These are phyloP conservation scores for Talaromyces sp. DNA, from an alignment of 2,329 filamentous ascomycete genomes.

Conservation along the genomic window DNA sequence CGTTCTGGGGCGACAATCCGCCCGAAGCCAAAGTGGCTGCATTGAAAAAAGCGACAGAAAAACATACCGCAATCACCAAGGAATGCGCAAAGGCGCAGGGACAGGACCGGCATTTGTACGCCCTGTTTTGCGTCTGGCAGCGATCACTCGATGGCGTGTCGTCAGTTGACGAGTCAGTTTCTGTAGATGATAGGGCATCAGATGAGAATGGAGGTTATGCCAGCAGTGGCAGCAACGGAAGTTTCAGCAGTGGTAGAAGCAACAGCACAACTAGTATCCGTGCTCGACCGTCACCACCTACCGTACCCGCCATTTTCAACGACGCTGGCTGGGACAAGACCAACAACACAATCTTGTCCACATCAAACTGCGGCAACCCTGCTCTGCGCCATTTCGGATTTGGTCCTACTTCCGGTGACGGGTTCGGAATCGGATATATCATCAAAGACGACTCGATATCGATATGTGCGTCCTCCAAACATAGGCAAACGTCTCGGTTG, in stretches of 20 bases:
- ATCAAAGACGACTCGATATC: slow-evolving; percentile 92
- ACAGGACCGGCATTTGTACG: slow-evolving; percentile 89
- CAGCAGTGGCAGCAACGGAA: slow-evolving; percentile 56
- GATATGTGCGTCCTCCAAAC: slow-evolving; percentile 90
- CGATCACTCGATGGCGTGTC: slow-evolving; percentile 73
- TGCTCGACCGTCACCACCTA: slow-evolving; percentile 40
- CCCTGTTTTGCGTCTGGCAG: slow-evolving; percentile 93
- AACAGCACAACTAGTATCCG: slow-evolving; percentile 18
- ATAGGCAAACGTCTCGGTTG: slow-evolving; percentile 86
- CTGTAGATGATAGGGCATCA: slow-evolving; percentile 22
- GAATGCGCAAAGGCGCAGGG: slow-evolving; percentile 87
- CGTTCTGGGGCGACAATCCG: slow-evolving; percentile 91
- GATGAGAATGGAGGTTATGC: slow-evolving; percentile 39
- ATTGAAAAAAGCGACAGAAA: slow-evolving; percentile 76
- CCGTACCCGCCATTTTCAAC: slow-evolving; percentile 72
- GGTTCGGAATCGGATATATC: slow-evolving; percentile 97
- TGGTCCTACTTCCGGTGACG: slow-evolving; percentile 87
- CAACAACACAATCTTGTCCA: slow-evolving; percentile 90
- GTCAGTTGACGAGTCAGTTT: slow-evolving; percentile 42
- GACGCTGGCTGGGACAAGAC: slow-evolving; percentile 91
- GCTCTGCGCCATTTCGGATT: slow-evolving; percentile 94
- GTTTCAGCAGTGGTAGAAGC: slow-evolving; percentile 39
- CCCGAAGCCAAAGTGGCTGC: slow-evolving; percentile 80
- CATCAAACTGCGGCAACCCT: slow-evolving; percentile 98
- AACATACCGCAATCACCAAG: slow-evolving; percentile 74